Percentiles rank a stretch among this genome's conserved stretches.
These are phyloP conservation scores for Alternaria triticina DNA, from an alignment of 2,329 filamentous ascomycete genomes.

Conservation along the genomic window DNA sequence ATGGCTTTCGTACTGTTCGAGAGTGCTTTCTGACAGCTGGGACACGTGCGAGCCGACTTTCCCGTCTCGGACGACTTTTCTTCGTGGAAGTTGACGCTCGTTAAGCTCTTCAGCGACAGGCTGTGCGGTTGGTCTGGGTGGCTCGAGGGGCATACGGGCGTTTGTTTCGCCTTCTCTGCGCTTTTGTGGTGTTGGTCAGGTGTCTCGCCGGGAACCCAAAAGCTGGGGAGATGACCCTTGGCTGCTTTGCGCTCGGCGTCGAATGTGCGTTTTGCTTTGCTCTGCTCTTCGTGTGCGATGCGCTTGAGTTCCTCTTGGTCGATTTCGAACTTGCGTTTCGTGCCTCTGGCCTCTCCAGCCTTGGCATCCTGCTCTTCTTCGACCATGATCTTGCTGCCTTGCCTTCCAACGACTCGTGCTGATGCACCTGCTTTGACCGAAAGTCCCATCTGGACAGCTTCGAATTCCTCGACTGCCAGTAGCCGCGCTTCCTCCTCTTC, in stretches of 20 bases:
- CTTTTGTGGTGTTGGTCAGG: conserved; percentile 63
- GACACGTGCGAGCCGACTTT: conserved; percentile 68
- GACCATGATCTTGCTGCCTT: conserved; percentile 54
- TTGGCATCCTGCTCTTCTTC: conserved; percentile 45
- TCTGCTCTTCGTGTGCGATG: conserved; percentile 72
- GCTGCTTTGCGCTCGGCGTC: conserved; percentile 71
- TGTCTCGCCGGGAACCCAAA: conserved; percentile 90
- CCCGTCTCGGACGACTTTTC: conserved; percentile 64
- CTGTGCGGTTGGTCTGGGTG: conserved; percentile 69
- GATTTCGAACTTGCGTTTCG: conserved; percentile 81
- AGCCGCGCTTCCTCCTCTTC: conserved; percentile 73
- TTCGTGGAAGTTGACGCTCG: conserved; percentile 78
- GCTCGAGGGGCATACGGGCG: conserved; percentile 79
- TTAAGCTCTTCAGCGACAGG: conserved; percentile 79
- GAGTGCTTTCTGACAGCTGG: conserved; percentile 82
- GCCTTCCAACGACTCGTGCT: conserved; percentile 50
- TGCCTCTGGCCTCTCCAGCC: conserved; percentile 44
- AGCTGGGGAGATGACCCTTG: conserved; percentile 77
- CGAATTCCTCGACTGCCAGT: conserved; percentile 80
- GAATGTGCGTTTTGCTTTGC: conserved; percentile 72
- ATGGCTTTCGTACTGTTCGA: conserved; percentile 83
- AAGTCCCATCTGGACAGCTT: conserved; percentile 76
- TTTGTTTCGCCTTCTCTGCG: conserved; percentile 60
- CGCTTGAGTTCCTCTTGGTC: conserved; percentile 77
- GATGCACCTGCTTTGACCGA: conserved; percentile 48